Percentiles rank a stretch among this genome's conserved stretches.
Evolutionary conservation across 371 early-diverging fungal species (phyloP).

Genomic region (Actinomucor elegans): DNA sequence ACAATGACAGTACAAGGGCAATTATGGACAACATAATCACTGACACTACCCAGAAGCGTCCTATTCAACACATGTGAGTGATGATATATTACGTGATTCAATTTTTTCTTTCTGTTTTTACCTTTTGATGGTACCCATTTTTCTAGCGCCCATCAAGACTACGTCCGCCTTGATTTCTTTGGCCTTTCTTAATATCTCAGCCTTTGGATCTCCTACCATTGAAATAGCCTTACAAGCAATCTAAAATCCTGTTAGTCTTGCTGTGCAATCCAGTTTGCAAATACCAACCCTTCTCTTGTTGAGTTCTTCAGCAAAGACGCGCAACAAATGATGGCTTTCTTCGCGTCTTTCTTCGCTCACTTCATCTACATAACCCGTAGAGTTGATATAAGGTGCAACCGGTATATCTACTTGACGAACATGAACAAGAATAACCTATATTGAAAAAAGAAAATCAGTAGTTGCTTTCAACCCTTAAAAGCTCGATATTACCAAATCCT

Average conservation of each 20-base stretch:
- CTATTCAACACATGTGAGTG: too few species aligned
- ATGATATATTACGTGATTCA: too few species aligned
- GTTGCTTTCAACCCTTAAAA: too few species aligned
- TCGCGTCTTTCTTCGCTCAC: constrained; percentile 36
- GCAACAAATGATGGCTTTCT: constrained; percentile 42
- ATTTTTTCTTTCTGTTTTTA: too few species aligned
- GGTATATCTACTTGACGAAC: constrained; percentile 39
- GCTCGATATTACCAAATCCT: constrained; percentile 34
- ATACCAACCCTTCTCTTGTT: constrained; percentile 28
- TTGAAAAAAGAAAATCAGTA: neutral
- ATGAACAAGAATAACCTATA: constrained; percentile 36
- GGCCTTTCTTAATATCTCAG: constrained; percentile 55
- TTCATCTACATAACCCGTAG: constrained; percentile 38
- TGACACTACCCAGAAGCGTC: constrained; percentile 56
- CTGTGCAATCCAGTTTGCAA: neutral
- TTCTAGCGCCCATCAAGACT: constrained; percentile 60
- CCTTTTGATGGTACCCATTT: constrained; percentile 55
- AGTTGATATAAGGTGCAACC: constrained; percentile 40
- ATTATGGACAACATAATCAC: constrained; percentile 53
- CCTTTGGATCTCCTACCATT: constrained; percentile 58
- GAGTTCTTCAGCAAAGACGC: constrained; percentile 30
- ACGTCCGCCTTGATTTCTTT: constrained; percentile 55
- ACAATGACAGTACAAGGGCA: constrained; percentile 50
- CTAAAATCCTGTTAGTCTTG: constrained; percentile 3
- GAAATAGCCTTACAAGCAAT: constrained; percentile 61